Percentiles rank a stretch among this genome's conserved stretches.
These are phyloP conservation scores for Oidiodendron maius DNA, from an alignment of 495 filamentous ascomycete genomes.

Conservation along the genomic window DNA sequence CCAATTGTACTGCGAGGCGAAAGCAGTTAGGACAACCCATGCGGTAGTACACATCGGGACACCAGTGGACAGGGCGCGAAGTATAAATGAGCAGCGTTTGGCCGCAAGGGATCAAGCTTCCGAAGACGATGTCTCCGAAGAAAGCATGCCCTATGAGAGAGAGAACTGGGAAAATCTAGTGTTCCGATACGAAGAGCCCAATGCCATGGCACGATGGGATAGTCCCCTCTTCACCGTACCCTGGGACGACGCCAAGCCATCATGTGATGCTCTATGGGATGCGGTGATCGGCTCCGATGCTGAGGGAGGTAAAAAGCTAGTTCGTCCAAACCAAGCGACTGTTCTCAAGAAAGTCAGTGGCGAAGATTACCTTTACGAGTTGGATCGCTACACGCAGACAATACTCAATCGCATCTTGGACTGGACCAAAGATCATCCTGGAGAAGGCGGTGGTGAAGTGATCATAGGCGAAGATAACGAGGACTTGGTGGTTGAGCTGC, in stretches of 20 bases:
- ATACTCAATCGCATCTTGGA: constrained; percentile 69
- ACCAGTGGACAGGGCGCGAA: constrained; percentile 57
- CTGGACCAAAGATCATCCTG: constrained; percentile 62
- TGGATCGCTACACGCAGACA: constrained; percentile 80
- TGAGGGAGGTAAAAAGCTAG: constrained; percentile 38
- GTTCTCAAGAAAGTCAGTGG: constrained; percentile 57
- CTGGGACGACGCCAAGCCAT: constrained; percentile 67
- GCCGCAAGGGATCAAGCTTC: constrained; percentile 11
- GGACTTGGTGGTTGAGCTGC: constrained; percentile 47
- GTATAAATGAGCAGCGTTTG: constrained; percentile 48
- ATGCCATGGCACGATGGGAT: constrained; percentile 92
- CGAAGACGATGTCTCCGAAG: constrained; percentile 23
- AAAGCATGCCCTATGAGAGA: constrained; percentile 52
- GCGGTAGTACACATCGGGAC: constrained; percentile 87
- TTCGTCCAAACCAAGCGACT: constrained; percentile 77
- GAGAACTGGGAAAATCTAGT: constrained; percentile 87
- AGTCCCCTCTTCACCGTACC: constrained; percentile 87
- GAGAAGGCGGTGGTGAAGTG: constrained; percentile 40
- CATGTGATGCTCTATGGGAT: constrained; percentile 69
- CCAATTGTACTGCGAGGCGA: constrained; percentile 91
- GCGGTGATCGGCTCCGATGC: constrained; percentile 53
- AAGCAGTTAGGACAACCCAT: constrained; percentile 73
- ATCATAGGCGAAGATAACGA: constrained; percentile 21
- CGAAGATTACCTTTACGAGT: constrained; percentile 74
- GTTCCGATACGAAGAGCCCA: constrained; percentile 94